Percentiles rank a stretch among this genome's conserved stretches.
Evolutionary conservation across 2,329 filamentous ascomycete species (phyloP).

Genomic region (Fusarium neocosmosporiellum): DNA sequence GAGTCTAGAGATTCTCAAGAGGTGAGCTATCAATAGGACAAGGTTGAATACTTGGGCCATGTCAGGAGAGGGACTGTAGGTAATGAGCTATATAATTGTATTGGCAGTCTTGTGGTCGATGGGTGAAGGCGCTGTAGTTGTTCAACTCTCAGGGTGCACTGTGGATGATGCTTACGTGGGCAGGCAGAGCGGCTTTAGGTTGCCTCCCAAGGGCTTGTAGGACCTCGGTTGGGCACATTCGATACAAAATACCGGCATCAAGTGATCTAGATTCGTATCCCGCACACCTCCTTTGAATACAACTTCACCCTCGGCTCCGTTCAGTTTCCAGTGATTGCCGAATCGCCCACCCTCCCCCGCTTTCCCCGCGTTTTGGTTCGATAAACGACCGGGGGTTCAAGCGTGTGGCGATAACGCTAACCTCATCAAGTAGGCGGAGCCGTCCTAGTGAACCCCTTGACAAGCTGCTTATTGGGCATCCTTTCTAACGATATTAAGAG

Average conservation of each 20-base stretch:
- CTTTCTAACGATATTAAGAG: not conserved
- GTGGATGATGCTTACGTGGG: not conserved
- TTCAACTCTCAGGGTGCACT: not conserved
- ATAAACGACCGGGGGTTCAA: not conserved
- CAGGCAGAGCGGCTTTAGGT: not conserved
- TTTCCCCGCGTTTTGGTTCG: not conserved
- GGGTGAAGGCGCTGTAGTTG: not conserved
- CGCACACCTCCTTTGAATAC: not conserved
- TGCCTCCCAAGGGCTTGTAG: not conserved
- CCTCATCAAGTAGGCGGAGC: slow-evolving; percentile 13
- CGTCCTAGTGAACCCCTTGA: not conserved
- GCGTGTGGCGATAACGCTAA: slow-evolving; percentile 8
- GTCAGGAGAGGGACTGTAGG: not conserved
- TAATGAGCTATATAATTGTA: not conserved
- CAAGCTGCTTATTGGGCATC: not conserved
- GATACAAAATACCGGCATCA: not conserved
- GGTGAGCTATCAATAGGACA: not conserved
- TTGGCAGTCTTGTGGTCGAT: not conserved
- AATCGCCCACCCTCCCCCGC: not conserved
- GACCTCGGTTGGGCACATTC: not conserved
- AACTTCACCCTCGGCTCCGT: not conserved
- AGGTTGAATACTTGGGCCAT: not conserved
- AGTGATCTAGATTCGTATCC: not conserved
- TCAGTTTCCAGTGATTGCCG: not conserved
- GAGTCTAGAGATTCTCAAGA: not conserved